Percentiles rank a stretch among this genome's conserved stretches.
phyloP scores from a whole-genome alignment of 495 filamentous ascomycete genomes.

The Talaromyces nanjingensis region DNA sequence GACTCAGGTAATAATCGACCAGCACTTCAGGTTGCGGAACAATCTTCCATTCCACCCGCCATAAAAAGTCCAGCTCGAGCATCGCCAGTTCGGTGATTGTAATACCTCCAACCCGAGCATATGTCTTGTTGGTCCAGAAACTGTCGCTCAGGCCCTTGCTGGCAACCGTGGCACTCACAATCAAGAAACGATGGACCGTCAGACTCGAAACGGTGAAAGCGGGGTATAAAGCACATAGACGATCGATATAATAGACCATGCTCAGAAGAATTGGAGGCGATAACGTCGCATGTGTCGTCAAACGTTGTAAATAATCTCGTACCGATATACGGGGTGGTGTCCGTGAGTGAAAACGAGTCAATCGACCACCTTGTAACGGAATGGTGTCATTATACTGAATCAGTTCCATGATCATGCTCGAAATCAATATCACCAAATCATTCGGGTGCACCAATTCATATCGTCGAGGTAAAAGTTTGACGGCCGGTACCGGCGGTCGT shows the following conservation, averaged over 20 bases:
- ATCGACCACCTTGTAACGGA: slow-evolving; percentile 70
- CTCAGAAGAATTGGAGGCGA: slow-evolving; percentile 93
- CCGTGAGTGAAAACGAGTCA: slow-evolving; percentile 93
- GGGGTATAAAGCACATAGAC: slow-evolving; percentile 83
- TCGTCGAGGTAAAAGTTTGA: slow-evolving; percentile 64
- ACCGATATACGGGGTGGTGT: slow-evolving; percentile 93
- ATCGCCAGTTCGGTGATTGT: slow-evolving; percentile 80
- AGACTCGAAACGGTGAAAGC: slow-evolving; percentile 91
- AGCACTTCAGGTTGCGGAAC: slow-evolving; percentile 90
- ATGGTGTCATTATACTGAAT: slow-evolving; percentile 88
- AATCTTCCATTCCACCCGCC: slow-evolving; percentile 90
- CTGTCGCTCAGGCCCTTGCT: slow-evolving; percentile 93
- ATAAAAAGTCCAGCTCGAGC: slow-evolving; percentile 90
- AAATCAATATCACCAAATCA: slow-evolving; percentile 82
- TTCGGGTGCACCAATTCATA: slow-evolving; percentile 76
- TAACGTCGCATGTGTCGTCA: slow-evolving; percentile 90
- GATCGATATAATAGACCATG: slow-evolving; percentile 99
- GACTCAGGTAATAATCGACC: slow-evolving; percentile 83
- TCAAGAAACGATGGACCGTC: slow-evolving; percentile 94
- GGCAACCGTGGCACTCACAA: slow-evolving; percentile 89
- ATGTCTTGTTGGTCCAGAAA: slow-evolving; percentile 96
- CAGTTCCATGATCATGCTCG: slow-evolving; percentile 91
- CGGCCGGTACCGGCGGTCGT: slow-evolving; percentile 45
- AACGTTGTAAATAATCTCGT: slow-evolving; percentile 80
- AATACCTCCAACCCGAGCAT: slow-evolving; percentile 88